Evolutionary conservation across 139 green algal genomes (phyloP).

Genomic region (Zygnema cylindricum): DNA sequence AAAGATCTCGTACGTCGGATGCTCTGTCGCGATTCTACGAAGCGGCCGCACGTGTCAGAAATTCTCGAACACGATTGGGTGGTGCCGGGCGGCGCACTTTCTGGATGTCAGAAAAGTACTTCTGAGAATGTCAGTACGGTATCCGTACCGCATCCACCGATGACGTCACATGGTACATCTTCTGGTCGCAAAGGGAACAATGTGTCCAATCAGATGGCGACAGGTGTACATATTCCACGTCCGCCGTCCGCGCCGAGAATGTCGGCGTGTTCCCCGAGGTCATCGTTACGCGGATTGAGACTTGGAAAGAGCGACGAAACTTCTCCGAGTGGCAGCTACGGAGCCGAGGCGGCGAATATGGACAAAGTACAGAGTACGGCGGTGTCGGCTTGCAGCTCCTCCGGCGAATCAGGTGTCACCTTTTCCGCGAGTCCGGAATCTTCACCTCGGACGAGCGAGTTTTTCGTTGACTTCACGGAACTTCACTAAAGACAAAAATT

Average conservation of each 20-base stretch:
- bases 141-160: background rate
- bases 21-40: conserved; percentile 53
- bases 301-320: too few species aligned
- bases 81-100: background rate
- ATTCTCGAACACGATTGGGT: conserved; percentile 83
- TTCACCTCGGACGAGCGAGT: too few species aligned
- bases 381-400: too few species aligned
- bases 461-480: too few species aligned
- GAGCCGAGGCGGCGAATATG: too few species aligned
- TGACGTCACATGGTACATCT: background rate
- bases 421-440: too few species aligned
- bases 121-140: background rate
- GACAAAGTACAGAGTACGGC: too few species aligned
- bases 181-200: background rate
- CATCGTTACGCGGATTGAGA: background rate
- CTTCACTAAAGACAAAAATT: too few species aligned
- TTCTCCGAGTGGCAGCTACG: too few species aligned
- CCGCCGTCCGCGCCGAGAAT: background rate
- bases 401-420: too few species aligned
- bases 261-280: background rate
- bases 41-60: conserved; percentile 42
- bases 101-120: background rate
- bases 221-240: background rate
- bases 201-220: background rate
- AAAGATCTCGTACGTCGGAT: conserved; percentile 57